A percentile compares a stretch with the other conserved stretches of the same genome.
Conservation (phyloP, 805 yeast genomes). For the Wickerhamiella sergipiensis region DNA sequence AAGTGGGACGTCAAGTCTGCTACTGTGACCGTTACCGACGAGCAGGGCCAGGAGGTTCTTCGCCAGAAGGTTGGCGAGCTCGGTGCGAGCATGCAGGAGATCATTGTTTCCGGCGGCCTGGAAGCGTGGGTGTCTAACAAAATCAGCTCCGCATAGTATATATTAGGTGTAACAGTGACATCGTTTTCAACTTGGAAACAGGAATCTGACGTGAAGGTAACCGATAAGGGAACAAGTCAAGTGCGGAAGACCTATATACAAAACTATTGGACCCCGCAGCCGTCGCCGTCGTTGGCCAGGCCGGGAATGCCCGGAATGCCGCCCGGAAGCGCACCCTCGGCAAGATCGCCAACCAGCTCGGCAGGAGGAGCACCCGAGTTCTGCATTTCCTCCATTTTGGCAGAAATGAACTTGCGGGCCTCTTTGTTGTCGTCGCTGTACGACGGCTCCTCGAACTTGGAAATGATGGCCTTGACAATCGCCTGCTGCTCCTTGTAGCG, state of each 20-base stretch:
- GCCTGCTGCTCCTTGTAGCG: constrained; percentile 50
- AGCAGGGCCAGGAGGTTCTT: constrained; percentile 39
- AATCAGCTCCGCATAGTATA: neutral
- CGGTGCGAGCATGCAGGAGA: constrained; percentile 91
- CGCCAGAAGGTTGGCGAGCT: constrained; percentile 88
- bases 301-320: constrained; percentile 2
- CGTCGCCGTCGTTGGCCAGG: neutral
- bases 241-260: too few relatives aligned
- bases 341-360: constrained; percentile 52
- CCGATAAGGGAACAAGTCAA: too few relatives aligned
- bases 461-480: constrained; percentile 47
- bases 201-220: too few relatives aligned
- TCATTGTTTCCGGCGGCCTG: constrained; percentile 91
- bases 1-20: constrained; percentile 88
- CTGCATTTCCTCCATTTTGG: constrained; percentile 46
- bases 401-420: constrained; percentile 38
- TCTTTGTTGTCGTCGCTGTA: constrained; percentile 39
- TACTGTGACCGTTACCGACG: constrained; percentile 61
- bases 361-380: constrained; percentile 69
- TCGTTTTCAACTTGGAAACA: too few relatives aligned
- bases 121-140: constrained; percentile 77
- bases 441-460: constrained; percentile 47
- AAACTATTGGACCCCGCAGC: neutral
- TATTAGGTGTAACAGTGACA: too few relatives aligned
- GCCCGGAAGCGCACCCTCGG: constrained; percentile 30